Conservation (phyloP, 129 eudicot species). For the Pittosporum tobira region DNA sequence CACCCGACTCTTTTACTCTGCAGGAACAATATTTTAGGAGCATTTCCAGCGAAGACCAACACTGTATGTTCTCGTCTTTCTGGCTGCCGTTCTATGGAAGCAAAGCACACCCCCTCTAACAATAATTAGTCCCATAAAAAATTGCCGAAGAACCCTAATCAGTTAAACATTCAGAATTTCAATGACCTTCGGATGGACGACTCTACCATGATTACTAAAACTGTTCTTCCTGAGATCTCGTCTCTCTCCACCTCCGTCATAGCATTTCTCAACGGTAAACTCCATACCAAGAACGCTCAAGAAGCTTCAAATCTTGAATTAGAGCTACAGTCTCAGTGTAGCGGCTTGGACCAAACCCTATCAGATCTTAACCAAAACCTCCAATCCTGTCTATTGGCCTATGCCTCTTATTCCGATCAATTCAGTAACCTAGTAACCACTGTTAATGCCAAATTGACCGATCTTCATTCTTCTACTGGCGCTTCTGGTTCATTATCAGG, state of each 20-base stretch:
- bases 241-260: constrained; percentile 54
- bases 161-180: too few relatives aligned
- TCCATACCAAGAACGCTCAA: constrained; percentile 28
- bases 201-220: constrained; percentile 24
- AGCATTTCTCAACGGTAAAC: constrained; percentile 40
- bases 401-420: constrained; percentile 48
- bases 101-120: too few relatives aligned
- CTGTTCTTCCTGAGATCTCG: constrained; percentile 47
- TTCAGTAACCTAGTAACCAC: constrained; percentile 26
- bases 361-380: constrained; percentile 41
- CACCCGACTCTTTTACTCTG: too few relatives aligned
- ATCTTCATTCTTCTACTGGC: constrained; percentile 24
- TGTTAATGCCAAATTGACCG: constrained; percentile 32
- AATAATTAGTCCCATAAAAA: too few relatives aligned
- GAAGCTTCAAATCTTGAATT: constrained; percentile 45
- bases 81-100: too few relatives aligned
- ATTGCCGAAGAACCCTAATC: too few relatives aligned
- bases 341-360: constrained; percentile 39
- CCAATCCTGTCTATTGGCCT: constrained; percentile 28
- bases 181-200: background rate
- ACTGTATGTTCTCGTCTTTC: too few relatives aligned
- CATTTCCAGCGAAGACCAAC: too few relatives aligned
- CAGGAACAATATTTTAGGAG: too few relatives aligned
- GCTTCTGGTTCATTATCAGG: constrained; percentile 15
- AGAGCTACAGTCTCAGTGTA: constrained; percentile 39